phyloP scores from a whole-genome alignment of 106 monocot species.

The Alisma plantagoaquatica region DNA sequence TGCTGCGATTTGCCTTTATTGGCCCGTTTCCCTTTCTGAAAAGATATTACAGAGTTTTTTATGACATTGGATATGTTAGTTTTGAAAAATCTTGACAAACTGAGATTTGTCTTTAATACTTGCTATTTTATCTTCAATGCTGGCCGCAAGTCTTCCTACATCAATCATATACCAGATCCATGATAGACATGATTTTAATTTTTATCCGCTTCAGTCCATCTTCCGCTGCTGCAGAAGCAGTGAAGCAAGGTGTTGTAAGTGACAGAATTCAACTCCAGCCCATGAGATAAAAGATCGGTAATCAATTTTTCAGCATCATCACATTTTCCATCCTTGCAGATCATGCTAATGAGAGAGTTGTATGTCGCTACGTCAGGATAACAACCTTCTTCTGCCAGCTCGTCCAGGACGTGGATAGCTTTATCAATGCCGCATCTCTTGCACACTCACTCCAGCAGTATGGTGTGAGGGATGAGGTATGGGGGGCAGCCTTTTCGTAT shows the following conservation, averaged over 20 bases:
- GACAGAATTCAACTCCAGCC: constrained; percentile 54
- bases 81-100: too few relatives aligned
- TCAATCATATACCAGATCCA: constrained; percentile 43
- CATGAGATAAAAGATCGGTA: constrained; percentile 26
- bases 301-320: constrained; percentile 37
- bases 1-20: too few relatives aligned
- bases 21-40: too few relatives aligned
- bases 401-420: constrained; percentile 49
- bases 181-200: constrained; percentile 41
- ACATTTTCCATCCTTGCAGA: constrained; percentile 45
- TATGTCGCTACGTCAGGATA: constrained; percentile 64
- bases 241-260: constrained; percentile 83
- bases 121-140: too few relatives aligned
- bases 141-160: too few relatives aligned
- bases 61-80: too few relatives aligned
- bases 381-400: constrained; percentile 56
- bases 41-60: too few relatives aligned
- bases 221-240: constrained; percentile 38
- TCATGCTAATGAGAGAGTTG: constrained; percentile 52
- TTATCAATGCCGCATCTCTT: constrained; percentile 32
- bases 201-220: constrained; percentile 55
- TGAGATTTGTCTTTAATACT: too few relatives aligned
- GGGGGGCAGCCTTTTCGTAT: constrained; percentile 47
- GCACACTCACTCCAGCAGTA: constrained; percentile 64
- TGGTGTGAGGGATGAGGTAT: constrained; percentile 48